These are phyloP conservation scores for Claviceps africana DNA, from an alignment of 2,329 filamentous ascomycete genomes.

Conservation along the genomic window DNA sequence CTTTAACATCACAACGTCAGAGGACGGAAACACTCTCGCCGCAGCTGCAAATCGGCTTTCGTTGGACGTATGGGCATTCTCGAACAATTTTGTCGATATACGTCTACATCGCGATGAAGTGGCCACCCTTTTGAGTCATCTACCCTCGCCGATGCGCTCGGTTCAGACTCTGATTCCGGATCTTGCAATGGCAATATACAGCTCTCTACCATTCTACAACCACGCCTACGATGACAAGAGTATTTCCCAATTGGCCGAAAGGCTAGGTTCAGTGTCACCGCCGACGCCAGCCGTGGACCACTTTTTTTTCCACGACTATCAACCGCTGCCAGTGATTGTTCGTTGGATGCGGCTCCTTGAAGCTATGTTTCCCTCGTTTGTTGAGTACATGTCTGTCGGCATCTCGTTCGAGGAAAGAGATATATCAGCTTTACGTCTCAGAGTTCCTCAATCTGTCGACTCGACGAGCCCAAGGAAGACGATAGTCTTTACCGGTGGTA, in stretches of 20 bases:
- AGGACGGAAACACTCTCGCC: constrained; percentile 58
- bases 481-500: constrained; percentile 67
- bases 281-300: constrained; percentile 38
- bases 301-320: constrained; percentile 86
- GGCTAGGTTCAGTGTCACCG: constrained; percentile 14
- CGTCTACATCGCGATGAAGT: constrained; percentile 64
- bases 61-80: constrained; percentile 83
- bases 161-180: constrained; percentile 69
- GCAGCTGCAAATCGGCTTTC: constrained; percentile 62
- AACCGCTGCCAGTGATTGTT: constrained; percentile 66
- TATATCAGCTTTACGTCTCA: constrained; percentile 69
- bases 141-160: constrained; percentile 59
- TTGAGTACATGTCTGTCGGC: constrained; percentile 63
- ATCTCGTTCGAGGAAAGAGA: constrained; percentile 76
- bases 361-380: constrained; percentile 77
- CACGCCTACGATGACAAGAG: neutral
- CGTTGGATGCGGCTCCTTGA: constrained; percentile 85
- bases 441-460: constrained; percentile 35
- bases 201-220: constrained; percentile 22
- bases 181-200: constrained; percentile 61
- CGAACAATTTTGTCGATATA: constrained; percentile 71
- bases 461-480: constrained; percentile 48
- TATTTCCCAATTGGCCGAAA: too few relatives aligned
- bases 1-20: constrained; percentile 59
- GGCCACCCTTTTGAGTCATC: constrained; percentile 60